These are phyloP conservation scores for Silene coronaria DNA, from an alignment of 179 eudicot species.

Conservation along the genomic window DNA sequence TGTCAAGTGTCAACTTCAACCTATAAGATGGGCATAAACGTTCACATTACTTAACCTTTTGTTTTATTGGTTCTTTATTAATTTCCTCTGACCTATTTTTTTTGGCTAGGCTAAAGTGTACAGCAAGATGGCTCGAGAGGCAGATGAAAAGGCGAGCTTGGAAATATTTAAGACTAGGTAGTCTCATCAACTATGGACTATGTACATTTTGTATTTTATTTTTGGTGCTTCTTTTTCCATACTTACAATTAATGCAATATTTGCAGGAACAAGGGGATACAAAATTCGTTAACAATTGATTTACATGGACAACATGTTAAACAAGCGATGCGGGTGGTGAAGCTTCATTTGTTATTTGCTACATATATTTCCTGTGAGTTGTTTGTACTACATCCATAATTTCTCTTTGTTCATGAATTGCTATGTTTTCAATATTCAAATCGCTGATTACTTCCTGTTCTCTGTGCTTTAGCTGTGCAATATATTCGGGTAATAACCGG, in stretches of 20 bases:
- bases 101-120: slow-evolving; percentile 55
- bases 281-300: slow-evolving; percentile 85
- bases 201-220: not conserved
- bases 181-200: slow-evolving; percentile 12
- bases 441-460: slow-evolving; percentile 1
- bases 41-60: not conserved
- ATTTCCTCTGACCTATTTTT: not conserved
- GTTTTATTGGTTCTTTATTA: not conserved
- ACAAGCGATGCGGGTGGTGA: slow-evolving; percentile 78
- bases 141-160: slow-evolving; percentile 88
- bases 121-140: slow-evolving; percentile 68
- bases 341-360: slow-evolving; percentile 88
- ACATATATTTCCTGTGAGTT: slow-evolving; percentile 79
- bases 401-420: not conserved
- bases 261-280: slow-evolving; percentile 76
- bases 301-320: slow-evolving; percentile 96
- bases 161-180: slow-evolving; percentile 89
- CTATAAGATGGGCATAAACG: not conserved
- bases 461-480: slow-evolving; percentile 59
- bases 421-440: not conserved
- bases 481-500: slow-evolving; percentile 85
- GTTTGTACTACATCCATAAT: not conserved
- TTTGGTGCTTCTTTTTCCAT: slow-evolving; percentile 5
- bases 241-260: not conserved
- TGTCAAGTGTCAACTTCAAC: not conserved